A percentile compares a stretch with the other conserved stretches of the same genome.
Conservation (phyloP, 495 filamentous ascomycete genomes). For the Podospora tetraspora region DNA sequence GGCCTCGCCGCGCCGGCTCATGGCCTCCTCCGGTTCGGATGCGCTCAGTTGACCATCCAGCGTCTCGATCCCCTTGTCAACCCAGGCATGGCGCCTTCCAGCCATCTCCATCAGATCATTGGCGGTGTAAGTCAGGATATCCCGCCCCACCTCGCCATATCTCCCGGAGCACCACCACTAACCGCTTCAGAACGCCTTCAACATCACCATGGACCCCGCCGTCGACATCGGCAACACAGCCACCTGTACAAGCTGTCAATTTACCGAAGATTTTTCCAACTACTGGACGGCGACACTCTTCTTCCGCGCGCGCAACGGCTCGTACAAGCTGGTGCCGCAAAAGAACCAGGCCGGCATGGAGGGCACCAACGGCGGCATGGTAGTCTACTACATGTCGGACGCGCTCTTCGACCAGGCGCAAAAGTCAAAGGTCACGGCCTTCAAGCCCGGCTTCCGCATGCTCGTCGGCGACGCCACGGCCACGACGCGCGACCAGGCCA, state of each 20-base stretch:
- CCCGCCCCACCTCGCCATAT: conserved; percentile 32
- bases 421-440: conserved; percentile 42
- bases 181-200: conserved; percentile 27
- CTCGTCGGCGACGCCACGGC: conserved; percentile 33
- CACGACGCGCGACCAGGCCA: conserved; percentile 30
- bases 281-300: conserved; percentile 43
- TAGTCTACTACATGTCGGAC: conserved; percentile 50
- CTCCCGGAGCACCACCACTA: conserved; percentile 1
- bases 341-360: conserved; percentile 29
- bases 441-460: conserved; percentile 45
- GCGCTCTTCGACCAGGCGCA: conserved; percentile 42
- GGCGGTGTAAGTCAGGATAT: conserved; percentile 30
- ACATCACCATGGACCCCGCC: conserved; percentile 27
- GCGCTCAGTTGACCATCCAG: conserved; percentile 25
- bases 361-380: conserved; percentile 40
- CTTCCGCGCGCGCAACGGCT: conserved; percentile 35
- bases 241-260: conserved; percentile 34
- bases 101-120: conserved; percentile 29
- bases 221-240: conserved; percentile 30
- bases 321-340: conserved; percentile 37
- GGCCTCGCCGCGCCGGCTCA: conserved; percentile 38
- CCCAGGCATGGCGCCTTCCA: conserved; percentile 19
- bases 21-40: conserved; percentile 59
- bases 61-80: conserved; percentile 28
- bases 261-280: conserved; percentile 36